Percentiles rank a stretch among this genome's conserved stretches.
phyloP scores from a whole-genome alignment of 73 alveolate genomes.

The Paramecium sonneborni region DNA sequence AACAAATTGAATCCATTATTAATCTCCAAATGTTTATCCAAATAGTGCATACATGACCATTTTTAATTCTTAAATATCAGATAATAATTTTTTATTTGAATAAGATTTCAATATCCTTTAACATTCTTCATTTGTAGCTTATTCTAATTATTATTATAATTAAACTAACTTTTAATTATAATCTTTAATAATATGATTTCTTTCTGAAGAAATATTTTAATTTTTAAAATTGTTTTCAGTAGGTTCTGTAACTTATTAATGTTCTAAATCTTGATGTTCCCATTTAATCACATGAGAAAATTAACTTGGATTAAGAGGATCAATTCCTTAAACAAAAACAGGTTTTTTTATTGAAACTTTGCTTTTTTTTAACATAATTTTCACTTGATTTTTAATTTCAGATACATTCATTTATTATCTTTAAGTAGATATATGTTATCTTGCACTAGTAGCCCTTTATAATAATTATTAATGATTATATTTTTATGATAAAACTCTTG shows the following conservation, averaged over 20 bases:
- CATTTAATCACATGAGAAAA: conserved; percentile 46
- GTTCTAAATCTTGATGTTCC: conserved; percentile 53
- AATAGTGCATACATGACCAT: conserved; percentile 46
- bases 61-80: conserved; percentile 33
- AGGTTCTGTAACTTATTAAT: background rate
- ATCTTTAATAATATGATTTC: background rate
- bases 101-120: background rate
- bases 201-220: background rate
- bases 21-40: conserved; percentile 50
- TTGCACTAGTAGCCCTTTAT: background rate
- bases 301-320: conserved; percentile 42
- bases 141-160: conserved; percentile 8
- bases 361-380: background rate
- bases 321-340: conserved; percentile 41
- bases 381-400: conserved; percentile 29
- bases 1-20: conserved; percentile 11
- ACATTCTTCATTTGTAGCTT: background rate
- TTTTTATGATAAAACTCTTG: background rate
- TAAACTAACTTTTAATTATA: conserved; percentile 16
- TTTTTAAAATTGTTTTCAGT: background rate
- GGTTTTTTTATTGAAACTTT: conserved; percentile 43
- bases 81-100: conserved; percentile 14
- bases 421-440: background rate
- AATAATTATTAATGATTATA: background rate
- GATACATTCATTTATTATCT: conserved; percentile 11